Evolutionary conservation across 2,329 filamentous ascomycete species (phyloP).

Genomic region (Metarhizium sp.): DNA sequence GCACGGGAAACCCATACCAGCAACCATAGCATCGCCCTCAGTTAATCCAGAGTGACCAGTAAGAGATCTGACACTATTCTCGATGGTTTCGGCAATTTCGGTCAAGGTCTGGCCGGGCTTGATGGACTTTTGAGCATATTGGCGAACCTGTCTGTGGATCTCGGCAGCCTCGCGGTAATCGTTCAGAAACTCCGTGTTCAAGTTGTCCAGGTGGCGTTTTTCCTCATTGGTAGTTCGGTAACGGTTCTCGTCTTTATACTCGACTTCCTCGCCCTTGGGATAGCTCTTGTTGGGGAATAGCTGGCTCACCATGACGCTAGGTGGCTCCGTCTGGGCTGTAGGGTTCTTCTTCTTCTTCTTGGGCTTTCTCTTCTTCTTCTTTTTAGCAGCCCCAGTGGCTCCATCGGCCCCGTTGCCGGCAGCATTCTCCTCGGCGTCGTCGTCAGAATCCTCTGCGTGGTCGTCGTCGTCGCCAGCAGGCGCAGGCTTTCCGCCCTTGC

Average conservation of each 20-base stretch:
- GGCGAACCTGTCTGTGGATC: slow-evolving; percentile 78
- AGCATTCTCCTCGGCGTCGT: slow-evolving; percentile 39
- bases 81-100: slow-evolving; percentile 80
- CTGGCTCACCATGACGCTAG: slow-evolving; percentile 59
- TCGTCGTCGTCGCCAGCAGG: slow-evolving; percentile 28
- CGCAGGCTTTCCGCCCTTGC: slow-evolving; percentile 30
- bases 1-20: slow-evolving; percentile 80
- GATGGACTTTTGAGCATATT: slow-evolving; percentile 72
- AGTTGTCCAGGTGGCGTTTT: slow-evolving; percentile 72
- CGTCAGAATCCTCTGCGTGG: slow-evolving; percentile 42
- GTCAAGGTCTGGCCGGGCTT: slow-evolving; percentile 73
- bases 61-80: slow-evolving; percentile 68
- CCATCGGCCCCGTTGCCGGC: slow-evolving; percentile 22
- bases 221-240: slow-evolving; percentile 76
- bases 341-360: slow-evolving; percentile 73
- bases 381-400: slow-evolving; percentile 27
- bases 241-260: slow-evolving; percentile 67
- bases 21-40: slow-evolving; percentile 68
- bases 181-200: slow-evolving; percentile 69
- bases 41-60: slow-evolving; percentile 68
- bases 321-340: slow-evolving; percentile 65
- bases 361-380: slow-evolving; percentile 69
- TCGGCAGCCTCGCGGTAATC: slow-evolving; percentile 83
- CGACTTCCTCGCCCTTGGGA: slow-evolving; percentile 67
- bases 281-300: slow-evolving; percentile 66